Evolutionary conservation across 2,329 filamentous ascomycete species (phyloP), one percentile per base, ranked within the genome.

Genomic region (Kalmusia sp.): DNA sequence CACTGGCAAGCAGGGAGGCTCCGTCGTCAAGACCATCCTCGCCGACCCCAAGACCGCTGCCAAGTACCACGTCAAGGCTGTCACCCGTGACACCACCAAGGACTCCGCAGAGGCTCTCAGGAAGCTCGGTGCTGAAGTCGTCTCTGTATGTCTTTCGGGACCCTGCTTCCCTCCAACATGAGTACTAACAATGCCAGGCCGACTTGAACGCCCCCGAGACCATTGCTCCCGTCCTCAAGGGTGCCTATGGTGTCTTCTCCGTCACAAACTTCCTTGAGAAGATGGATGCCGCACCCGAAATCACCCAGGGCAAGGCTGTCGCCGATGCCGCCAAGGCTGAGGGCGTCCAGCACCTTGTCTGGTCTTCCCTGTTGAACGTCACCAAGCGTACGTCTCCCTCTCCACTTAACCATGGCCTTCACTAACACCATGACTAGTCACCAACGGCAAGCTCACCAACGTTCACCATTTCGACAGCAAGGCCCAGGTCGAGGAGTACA

Each of bases 391-490:
- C 15, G 38, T 44, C 33, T 37, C 19, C 24, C 14, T 11, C 3
- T 22, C 24, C 4, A 12, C 12, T 27, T 6, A 22, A 19, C n/a
- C 30, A n/a, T 28, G 31, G 28, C 15, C n/a, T 4, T n/a, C 5
- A 30, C 33, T 47, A 28, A 47, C 33, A 37, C 24, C 11, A 28
- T 28, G n/a, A 28, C 7, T 15, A 47, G 44, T 55, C 7, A 64
- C 58, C 7, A 56, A 60, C n/a, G 75, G 74, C 11, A 71, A 70
- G 22, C 67, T 76, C 21, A 57, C 59, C 6, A 61, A 73, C 25
- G 70, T 77, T 11, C 58, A 77, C 51, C 80, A 83, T 58, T 87
- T 87, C 54, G 84, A 87, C 64, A 71, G 69, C 63, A 87, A 87
- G 67, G 82, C 83, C 12, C 69, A 78, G 5, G 77, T 83, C 0